Evolutionary conservation across 805 yeast species (phyloP).

Genomic region (Myxozyma udenii): DNA sequence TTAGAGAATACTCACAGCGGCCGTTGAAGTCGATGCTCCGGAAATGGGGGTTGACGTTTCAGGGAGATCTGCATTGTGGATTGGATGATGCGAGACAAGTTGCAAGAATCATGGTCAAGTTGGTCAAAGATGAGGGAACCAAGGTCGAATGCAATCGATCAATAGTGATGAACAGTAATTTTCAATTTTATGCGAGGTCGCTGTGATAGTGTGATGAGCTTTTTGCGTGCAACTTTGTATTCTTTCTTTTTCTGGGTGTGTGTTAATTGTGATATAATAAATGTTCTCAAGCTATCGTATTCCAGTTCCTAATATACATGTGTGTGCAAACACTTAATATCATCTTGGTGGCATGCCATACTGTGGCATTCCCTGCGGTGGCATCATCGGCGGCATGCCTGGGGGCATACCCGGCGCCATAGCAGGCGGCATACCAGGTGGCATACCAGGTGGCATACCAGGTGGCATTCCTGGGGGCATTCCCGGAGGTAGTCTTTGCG

Average conservation of each 20-base stretch:
- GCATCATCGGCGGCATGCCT: not conserved
- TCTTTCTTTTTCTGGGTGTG: not conserved
- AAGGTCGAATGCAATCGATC: constrained; percentile 10
- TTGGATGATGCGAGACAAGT: constrained; percentile 14
- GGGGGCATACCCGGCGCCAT: not conserved
- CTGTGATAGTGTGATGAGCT: not conserved
- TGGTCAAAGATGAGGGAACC: not conserved
- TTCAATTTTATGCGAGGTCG: constrained; percentile 9
- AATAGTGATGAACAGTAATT: constrained; percentile 9
- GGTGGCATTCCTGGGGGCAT: not conserved
- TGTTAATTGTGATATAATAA: no score
- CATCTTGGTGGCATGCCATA: not conserved
- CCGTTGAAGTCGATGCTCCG: constrained; percentile 22
- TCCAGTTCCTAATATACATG: no score
- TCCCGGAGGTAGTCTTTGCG: not conserved
- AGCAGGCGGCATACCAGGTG: not conserved
- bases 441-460: not conserved
- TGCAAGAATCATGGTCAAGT: constrained; percentile 5
- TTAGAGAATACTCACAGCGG: not conserved
- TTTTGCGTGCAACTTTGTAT: no score
- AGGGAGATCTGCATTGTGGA: constrained; percentile 8
- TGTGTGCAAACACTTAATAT: no score
- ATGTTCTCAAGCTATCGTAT: no score
- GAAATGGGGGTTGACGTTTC: constrained; percentile 11
- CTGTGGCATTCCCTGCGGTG: not conserved